Base-by-base conservation (phyloP, 257 asterid genomes). In the Cordia subcordata region DNA sequence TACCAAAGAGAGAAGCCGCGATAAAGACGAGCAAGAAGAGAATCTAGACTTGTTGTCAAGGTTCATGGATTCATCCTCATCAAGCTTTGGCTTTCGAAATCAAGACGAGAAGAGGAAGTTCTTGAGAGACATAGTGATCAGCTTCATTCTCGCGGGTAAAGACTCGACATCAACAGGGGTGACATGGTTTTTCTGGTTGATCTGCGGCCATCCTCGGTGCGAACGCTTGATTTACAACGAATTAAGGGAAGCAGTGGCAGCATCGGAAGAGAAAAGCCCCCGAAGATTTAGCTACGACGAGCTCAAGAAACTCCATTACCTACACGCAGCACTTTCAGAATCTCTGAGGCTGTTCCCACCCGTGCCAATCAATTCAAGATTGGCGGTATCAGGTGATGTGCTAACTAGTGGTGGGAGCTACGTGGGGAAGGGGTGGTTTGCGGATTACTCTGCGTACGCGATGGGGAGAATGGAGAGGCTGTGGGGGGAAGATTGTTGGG, bases 101-200 rank as follows among this genome's bases (percentile, higher is more conserved):
- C 62, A 63, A 58, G 78, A 68, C 33, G 62, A 62, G 56, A 75
- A 64, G 46, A 63, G 71, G 63, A 70, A 59, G 60, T 76, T 76
- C 73, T 63, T 76, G 65, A 65, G 82, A 44, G 82, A 76, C 63
- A 76, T 68, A 51, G 78, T 76, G n/a, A 76, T 76, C 65, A 76
- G 73, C 65, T 76, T 76, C 65, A 55, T 76, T 20, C 72, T 76
- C 42, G 82, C 82, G 70, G 81, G 82, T 39, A 72, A 72, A 62
- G 78, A 76, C 59, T 37, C 79, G 8, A 66, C 78, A 49, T 72
- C 82, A 58, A 72, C 82, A 23, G 73, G 78, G 32, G 47, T 72
- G 16, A 72, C 82, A 44, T 72, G 82, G 78, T 76, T 76, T 60
- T 76, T 76, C 70, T 76, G 82, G 82, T 58, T 76, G 45, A 59